phyloP scores from a whole-genome alignment of 73 alveolate genomes.

The Paramecium bursaria region DNA sequence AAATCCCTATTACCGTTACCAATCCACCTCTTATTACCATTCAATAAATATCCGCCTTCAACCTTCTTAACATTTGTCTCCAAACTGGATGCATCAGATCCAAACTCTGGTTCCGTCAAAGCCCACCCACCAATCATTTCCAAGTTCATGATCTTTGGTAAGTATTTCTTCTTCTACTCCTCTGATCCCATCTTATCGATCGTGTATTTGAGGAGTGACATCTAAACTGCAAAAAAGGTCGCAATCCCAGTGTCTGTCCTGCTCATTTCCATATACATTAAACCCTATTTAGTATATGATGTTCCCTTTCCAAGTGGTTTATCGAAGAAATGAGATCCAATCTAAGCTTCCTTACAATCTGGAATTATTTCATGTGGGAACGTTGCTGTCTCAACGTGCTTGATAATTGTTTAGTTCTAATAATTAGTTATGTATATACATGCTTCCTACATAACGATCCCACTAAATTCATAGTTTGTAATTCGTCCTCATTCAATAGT shows the following conservation, averaged over 20 bases:
- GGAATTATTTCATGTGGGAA: conserved; percentile 58
- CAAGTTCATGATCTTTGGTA: conserved; percentile 40
- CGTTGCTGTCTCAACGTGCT: conserved; percentile 61
- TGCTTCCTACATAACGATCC: conserved; percentile 6
- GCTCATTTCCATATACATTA: conserved; percentile 57
- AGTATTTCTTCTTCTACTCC: conserved; percentile 44
- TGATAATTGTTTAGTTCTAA: conserved; percentile 45
- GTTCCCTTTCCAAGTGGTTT: conserved; percentile 49
- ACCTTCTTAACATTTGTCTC: conserved; percentile 75
- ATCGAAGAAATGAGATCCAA: conserved; percentile 15
- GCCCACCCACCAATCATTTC: conserved; percentile 76
- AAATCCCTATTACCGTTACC: conserved; percentile 80
- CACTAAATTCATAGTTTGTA: not conserved
- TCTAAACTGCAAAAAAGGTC: conserved; percentile 23
- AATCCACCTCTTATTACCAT: conserved; percentile 84
- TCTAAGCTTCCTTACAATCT: conserved; percentile 10
- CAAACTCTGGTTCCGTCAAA: conserved; percentile 80
- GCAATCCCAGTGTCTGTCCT: conserved; percentile 69
- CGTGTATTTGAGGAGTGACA: conserved; percentile 25
- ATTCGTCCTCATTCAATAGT: conserved; percentile 14
- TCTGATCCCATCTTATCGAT: conserved; percentile 54
- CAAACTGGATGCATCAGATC: conserved; percentile 82
- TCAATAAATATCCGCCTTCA: conserved; percentile 82
- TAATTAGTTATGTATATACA: not conserved
- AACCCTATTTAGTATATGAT: conserved; percentile 47